Evolutionary conservation across 164 flowering plant genomes (phyloP).

Genomic region (Aristolochia californica): DNA sequence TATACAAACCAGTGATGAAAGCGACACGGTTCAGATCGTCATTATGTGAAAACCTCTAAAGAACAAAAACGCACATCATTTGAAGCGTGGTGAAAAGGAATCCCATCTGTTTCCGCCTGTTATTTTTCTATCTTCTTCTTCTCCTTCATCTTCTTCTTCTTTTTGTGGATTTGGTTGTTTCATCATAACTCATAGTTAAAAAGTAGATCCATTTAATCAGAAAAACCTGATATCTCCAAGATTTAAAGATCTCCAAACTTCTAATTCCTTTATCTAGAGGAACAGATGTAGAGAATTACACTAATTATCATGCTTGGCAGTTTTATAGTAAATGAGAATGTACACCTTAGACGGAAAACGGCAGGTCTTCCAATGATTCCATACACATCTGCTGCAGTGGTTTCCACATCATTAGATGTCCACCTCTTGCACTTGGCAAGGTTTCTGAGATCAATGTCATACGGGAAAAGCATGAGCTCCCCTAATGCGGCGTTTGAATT

Average conservation of each 20-base stretch:
- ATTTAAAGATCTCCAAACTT: not conserved
- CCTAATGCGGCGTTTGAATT: conserved; percentile 58
- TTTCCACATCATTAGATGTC: conserved; percentile 49
- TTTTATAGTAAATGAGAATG: not conserved
- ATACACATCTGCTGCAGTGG: conserved; percentile 73
- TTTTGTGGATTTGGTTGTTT: too few relatives aligned
- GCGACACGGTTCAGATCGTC: too few relatives aligned
- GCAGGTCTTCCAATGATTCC: conserved; percentile 59
- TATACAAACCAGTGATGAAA: too few relatives aligned
- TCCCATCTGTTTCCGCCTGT: too few relatives aligned
- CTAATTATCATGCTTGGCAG: not conserved
- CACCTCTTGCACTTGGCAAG: conserved; percentile 44
- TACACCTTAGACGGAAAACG: conserved; percentile 76
- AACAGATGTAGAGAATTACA: not conserved
- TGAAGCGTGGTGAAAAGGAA: too few relatives aligned
- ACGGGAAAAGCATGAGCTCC: conserved; percentile 76
- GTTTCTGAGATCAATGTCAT: conserved; percentile 44
- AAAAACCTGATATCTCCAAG: not conserved
- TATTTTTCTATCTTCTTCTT: too few relatives aligned
- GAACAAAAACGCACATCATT: too few relatives aligned
- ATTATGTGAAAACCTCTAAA: too few relatives aligned
- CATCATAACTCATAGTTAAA: too few relatives aligned
- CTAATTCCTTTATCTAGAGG: not conserved
- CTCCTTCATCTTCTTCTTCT: too few relatives aligned
- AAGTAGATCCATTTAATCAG: not conserved